Base-by-base conservation (phyloP, 352 stramenopile genomes). In the Phytopythium vexans region DNA sequence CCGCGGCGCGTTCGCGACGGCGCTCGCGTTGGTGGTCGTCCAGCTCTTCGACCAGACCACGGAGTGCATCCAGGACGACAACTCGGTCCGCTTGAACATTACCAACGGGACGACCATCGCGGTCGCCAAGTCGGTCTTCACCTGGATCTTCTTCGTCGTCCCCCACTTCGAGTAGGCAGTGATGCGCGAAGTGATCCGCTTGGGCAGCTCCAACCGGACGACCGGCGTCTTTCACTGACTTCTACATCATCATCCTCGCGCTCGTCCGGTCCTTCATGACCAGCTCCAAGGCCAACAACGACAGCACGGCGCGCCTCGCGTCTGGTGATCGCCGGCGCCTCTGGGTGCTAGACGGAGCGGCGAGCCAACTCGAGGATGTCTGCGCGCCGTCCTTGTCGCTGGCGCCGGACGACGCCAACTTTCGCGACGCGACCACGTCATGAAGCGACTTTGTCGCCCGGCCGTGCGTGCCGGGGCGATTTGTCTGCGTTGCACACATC, bases 241-340 rank as follows among this genome's bases (percentile, higher is more conserved):
- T 53, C 41, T 64, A 64, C 49, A 16, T 58, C 11, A 39, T 70
- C 32, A 51, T 41, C 9, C 38, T 14, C 38, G 9, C 36, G 38
- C 38, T 9, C 5, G 38, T 14, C 12, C 12, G 15, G 12, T 15
- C 3, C 39, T 16, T 42, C 38, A 14, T 15, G 12, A 4, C 39
- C 14, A 3, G 12, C 14, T 44, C 39, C 39, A 15, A 44, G 31
- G 16, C 31, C 39, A 15, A 12, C 43, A 12, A 11, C 43, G 43
- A 31, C 43, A 36, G 43, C 43, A 43, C 39, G 4, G n/a, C 39
- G 39, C 16, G 39, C 10, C 39, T 72, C 7, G 35, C n/a, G n/a
- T n/a, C 50, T 86, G 1, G 57, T 72, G 10, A 52, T 92, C 49
- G 78, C 78, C 10, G 82, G 82, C 31, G 82, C 77, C 6, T 35